A percentile compares a stretch with the other conserved stretches of the same genome.
Evolutionary conservation across 805 yeast species (phyloP).

Genomic region (Blastobotrys muscicola): DNA sequence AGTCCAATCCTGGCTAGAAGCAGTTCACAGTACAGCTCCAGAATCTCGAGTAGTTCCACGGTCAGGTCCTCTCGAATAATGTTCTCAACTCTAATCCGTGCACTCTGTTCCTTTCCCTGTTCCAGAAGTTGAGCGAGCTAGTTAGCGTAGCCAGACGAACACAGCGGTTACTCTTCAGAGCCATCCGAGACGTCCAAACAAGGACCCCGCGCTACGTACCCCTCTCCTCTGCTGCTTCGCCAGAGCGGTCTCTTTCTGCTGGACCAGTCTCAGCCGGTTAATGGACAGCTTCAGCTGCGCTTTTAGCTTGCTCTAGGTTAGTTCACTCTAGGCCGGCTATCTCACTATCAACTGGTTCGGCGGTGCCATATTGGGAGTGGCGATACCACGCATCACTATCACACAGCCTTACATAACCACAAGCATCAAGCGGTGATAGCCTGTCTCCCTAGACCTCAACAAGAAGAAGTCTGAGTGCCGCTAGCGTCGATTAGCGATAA

Average conservation of each 20-base stretch:
- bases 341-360: not conserved
- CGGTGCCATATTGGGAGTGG: too few relatives aligned
- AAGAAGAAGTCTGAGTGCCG: too few relatives aligned
- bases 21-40: constrained; percentile 77
- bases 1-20: constrained; percentile 64
- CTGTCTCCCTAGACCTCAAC: too few relatives aligned
- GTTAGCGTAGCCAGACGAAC: not conserved
- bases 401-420: too few relatives aligned
- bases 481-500: too few relatives aligned
- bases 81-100: constrained; percentile 74
- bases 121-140: constrained; percentile 59
- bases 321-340: not conserved
- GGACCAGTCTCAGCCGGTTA: constrained; percentile 58
- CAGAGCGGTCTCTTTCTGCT: constrained; percentile 63
- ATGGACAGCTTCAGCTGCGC: constrained; percentile 53
- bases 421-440: too few relatives aligned
- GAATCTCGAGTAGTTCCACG: constrained; percentile 65
- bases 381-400: too few relatives aligned
- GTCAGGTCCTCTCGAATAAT: constrained; percentile 74
- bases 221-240: constrained; percentile 66
- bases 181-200: too few relatives aligned
- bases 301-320: constrained; percentile 15
- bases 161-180: too few relatives aligned
- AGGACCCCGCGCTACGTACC: constrained; percentile 21
- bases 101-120: constrained; percentile 70